Conservation (phyloP, 2,329 filamentous ascomycete genomes). For the Fusarium tjaetaba region DNA sequence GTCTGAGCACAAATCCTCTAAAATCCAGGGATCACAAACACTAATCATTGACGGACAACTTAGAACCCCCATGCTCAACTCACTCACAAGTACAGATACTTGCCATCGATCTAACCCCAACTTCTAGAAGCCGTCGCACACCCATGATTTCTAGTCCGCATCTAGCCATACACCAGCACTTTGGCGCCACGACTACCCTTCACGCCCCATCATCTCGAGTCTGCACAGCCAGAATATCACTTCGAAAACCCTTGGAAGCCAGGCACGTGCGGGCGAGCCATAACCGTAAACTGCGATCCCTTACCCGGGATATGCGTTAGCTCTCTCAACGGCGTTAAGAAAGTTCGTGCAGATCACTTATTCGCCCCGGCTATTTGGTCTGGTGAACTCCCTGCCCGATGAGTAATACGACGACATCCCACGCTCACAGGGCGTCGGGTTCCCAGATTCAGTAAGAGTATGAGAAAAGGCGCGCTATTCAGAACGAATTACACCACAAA, state of each 20-base stretch:
- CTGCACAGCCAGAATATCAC: background rate
- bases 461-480: background rate
- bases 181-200: constrained; percentile 12
- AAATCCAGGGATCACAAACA: background rate
- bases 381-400: background rate
- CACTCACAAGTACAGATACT: constrained; percentile 24
- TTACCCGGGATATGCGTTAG: constrained; percentile 12
- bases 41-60: constrained; percentile 3
- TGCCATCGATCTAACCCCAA: constrained; percentile 16
- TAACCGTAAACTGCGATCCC: constrained; percentile 3
- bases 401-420: constrained; percentile 24
- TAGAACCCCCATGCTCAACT: constrained; percentile 15
- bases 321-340: constrained; percentile 17
- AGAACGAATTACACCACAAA: background rate
- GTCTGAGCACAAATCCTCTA: background rate
- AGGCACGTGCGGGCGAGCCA: background rate
- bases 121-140: constrained; percentile 16
- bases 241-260: background rate
- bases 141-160: background rate
- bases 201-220: constrained; percentile 8
- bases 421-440: background rate
- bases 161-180: background rate
- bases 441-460: constrained; percentile 25
- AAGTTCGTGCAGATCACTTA: constrained; percentile 11
- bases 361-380: background rate